Evolutionary conservation across 805 yeast genomes (phyloP).

Genomic region (Grigorovia yakushimaensis): DNA sequence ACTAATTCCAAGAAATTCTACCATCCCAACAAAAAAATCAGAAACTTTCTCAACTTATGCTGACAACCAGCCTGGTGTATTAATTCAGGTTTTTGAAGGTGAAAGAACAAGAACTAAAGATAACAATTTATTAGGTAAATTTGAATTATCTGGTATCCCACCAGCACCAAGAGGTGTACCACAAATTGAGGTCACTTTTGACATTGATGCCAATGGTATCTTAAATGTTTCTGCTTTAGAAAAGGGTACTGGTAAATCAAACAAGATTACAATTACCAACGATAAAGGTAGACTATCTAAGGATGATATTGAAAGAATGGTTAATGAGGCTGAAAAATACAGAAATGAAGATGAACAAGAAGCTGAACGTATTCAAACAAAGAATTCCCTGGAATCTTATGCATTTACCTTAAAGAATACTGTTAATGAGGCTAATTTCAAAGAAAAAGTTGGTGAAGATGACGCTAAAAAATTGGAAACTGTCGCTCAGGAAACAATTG

Average conservation of each 20-base stretch:
- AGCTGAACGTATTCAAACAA: constrained; percentile 84
- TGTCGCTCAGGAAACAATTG: constrained; percentile 76
- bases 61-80: constrained; percentile 97
- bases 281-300: constrained; percentile 97
- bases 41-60: constrained; percentile 95
- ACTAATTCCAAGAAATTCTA: constrained; percentile 92
- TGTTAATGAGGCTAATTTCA: constrained; percentile 61
- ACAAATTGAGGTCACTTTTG: constrained; percentile 95
- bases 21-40: constrained; percentile 95
- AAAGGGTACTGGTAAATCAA: constrained; percentile 97
- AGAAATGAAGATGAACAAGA: constrained; percentile 95
- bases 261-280: constrained; percentile 95
- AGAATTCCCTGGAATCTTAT: constrained; percentile 92
- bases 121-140: constrained; percentile 93
- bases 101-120: constrained; percentile 95
- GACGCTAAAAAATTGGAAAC: constrained; percentile 61
- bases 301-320: constrained; percentile 98
- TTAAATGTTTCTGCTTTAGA: constrained; percentile 92
- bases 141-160: constrained; percentile 92
- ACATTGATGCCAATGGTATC: constrained; percentile 95
- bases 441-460: constrained; percentile 66
- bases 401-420: constrained; percentile 88
- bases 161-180: constrained; percentile 99
- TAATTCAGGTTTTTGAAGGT: constrained; percentile 96
- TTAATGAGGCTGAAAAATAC: constrained; percentile 93